phyloP scores from a whole-genome alignment of 1,139 yeast species.

The Zhuliangozyma blackwelliae region DNA sequence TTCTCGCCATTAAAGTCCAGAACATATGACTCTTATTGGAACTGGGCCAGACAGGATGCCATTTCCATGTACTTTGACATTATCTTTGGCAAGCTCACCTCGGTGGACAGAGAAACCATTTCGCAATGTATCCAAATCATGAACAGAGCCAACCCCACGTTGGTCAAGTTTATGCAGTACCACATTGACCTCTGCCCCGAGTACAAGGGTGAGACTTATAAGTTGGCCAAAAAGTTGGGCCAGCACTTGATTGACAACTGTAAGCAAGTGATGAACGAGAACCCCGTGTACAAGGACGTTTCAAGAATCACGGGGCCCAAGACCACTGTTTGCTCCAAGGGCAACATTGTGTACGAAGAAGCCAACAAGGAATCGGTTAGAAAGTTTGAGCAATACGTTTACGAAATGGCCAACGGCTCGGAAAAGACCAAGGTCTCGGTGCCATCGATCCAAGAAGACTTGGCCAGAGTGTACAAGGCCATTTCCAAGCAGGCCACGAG shows the following conservation, averaged over 20 bases:
- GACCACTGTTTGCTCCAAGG: constrained; percentile 82
- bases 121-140: constrained; percentile 94
- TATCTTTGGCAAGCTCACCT: constrained; percentile 85
- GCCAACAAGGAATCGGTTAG: constrained; percentile 86
- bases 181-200: constrained; percentile 92
- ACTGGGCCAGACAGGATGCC: constrained; percentile 99
- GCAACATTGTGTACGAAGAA: constrained; percentile 81
- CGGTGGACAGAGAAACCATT: constrained; percentile 93
- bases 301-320: constrained; percentile 93
- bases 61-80: constrained; percentile 91
- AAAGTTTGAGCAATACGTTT: constrained; percentile 91
- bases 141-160: constrained; percentile 94
- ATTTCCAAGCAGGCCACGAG: constrained; percentile 66
- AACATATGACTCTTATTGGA: constrained; percentile 97
- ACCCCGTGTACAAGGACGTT: constrained; percentile 94
- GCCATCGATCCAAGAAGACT: constrained; percentile 80
- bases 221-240: constrained; percentile 85
- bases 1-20: constrained; percentile 93
- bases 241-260: constrained; percentile 93
- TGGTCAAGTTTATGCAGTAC: constrained; percentile 95
- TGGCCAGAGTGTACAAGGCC: constrained; percentile 79
- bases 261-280: constrained; percentile 72
- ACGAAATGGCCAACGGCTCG: constrained; percentile 96
- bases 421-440: constrained; percentile 63
- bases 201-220: constrained; percentile 82